phyloP scores from a whole-genome alignment of 805 yeast genomes.

The Sporopachydermia lactativora region DNA sequence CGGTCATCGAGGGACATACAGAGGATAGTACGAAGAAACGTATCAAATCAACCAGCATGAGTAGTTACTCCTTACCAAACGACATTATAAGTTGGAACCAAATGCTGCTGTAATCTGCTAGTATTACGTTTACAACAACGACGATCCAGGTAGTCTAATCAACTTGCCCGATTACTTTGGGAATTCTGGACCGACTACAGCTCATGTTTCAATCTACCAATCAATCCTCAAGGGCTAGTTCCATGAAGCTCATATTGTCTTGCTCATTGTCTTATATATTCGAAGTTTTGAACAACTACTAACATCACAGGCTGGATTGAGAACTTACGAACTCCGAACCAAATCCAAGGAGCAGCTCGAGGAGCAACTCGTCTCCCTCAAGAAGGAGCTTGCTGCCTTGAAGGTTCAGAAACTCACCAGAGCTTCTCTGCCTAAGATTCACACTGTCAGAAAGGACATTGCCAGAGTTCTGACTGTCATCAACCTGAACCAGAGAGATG shows the following conservation, averaged over 20 bases:
- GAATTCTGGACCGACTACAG: too few species aligned
- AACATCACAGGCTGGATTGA: slow-evolving; percentile 86
- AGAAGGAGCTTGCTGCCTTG: slow-evolving; percentile 91
- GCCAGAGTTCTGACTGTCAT: slow-evolving; percentile 96
- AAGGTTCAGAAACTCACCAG: slow-evolving; percentile 91
- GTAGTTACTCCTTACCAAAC: too few species aligned
- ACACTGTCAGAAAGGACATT: slow-evolving; percentile 95
- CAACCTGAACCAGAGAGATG: slow-evolving; percentile 92
- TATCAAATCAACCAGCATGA: too few species aligned
- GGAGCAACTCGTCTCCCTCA: slow-evolving; percentile 86
- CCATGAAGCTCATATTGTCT: neutral
- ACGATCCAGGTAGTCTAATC: too few species aligned
- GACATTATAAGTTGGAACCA: too few species aligned
- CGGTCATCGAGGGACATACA: too few species aligned
- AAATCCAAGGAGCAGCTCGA: slow-evolving; percentile 95
- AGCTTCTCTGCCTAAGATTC: slow-evolving; percentile 91
- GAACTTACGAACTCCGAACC: slow-evolving; percentile 92
- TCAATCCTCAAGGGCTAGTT: neutral
- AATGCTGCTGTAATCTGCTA: too few species aligned
- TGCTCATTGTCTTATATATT: neutral
- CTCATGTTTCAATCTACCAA: neutral
- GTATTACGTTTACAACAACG: too few species aligned
- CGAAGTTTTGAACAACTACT: too few species aligned
- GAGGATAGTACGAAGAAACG: too few species aligned
- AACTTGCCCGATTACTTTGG: too few species aligned